These are phyloP conservation scores for Agrocybe praecox DNA, from an alignment of 768 basidiomycete species.

Conservation along the genomic window DNA sequence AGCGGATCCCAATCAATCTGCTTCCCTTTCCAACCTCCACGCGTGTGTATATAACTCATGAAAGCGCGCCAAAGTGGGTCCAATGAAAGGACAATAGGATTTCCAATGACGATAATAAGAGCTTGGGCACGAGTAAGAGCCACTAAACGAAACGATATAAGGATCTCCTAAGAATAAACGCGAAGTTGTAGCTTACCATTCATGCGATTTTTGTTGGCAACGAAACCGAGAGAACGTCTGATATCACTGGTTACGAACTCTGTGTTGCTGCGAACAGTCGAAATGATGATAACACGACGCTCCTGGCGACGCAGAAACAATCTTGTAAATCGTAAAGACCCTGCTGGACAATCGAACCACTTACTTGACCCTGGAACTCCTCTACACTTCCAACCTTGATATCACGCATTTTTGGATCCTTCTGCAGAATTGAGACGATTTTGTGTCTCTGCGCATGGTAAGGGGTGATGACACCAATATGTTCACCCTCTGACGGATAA, in stretches of 20 bases:
- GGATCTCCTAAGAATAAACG: not conserved
- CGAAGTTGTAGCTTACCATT: slow-evolving; percentile 43
- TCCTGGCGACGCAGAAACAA: slow-evolving; percentile 40
- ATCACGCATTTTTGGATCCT: slow-evolving; percentile 30
- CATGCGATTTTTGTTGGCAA: slow-evolving; percentile 55
- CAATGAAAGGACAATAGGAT: slow-evolving; percentile 56
- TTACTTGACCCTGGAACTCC: slow-evolving; percentile 69
- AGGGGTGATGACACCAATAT: slow-evolving; percentile 73
- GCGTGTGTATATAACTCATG: slow-evolving; percentile 53
- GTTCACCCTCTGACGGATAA: slow-evolving; percentile 24
- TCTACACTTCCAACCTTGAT: slow-evolving; percentile 71
- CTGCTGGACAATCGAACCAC: slow-evolving; percentile 7
- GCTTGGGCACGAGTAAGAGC: slow-evolving; percentile 69
- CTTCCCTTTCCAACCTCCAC: slow-evolving; percentile 56
- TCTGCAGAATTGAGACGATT: slow-evolving; percentile 40
- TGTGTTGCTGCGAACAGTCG: slow-evolving; percentile 57
- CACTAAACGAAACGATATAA: slow-evolving; percentile 36
- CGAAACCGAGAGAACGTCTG: slow-evolving; percentile 58
- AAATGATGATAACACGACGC: slow-evolving; percentile 58
- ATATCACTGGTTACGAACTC: slow-evolving; percentile 53
- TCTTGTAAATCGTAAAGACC: slow-evolving; percentile 1
- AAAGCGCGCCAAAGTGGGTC: slow-evolving; percentile 64
- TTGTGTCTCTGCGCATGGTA: slow-evolving; percentile 66
- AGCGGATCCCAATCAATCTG: slow-evolving; percentile 33
- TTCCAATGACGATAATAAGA: slow-evolving; percentile 63